These are phyloP conservation scores for Clathrospora elynae DNA, from an alignment of 2,329 filamentous ascomycete species.

Conservation along the genomic window DNA sequence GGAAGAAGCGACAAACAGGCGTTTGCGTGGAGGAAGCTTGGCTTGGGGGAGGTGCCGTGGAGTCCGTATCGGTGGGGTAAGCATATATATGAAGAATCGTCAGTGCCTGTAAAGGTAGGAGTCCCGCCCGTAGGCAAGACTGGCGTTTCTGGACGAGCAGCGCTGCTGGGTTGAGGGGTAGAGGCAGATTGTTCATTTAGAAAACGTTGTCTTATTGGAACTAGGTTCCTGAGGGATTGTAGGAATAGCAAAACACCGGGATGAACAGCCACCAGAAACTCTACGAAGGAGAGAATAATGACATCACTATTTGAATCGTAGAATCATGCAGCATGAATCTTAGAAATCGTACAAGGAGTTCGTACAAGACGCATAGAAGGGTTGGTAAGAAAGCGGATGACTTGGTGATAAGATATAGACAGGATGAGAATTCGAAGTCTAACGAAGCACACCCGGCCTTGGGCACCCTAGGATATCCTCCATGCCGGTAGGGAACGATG, in stretches of 20 bases:
- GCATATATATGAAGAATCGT: no score
- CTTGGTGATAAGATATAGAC: constrained; percentile 31
- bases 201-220: constrained; percentile 19
- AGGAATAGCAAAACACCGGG: constrained; percentile 15
- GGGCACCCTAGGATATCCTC: constrained; percentile 41
- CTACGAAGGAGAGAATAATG: constrained; percentile 5
- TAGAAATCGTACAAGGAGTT: constrained; percentile 23
- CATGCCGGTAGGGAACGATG: constrained; percentile 39
- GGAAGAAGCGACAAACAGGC: no score
- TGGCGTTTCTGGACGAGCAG: no score
- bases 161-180: no score
- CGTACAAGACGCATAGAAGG: constrained; percentile 16
- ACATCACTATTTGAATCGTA: constrained; percentile 15
- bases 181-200: no score
- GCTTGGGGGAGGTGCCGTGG: no score
- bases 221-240: constrained; percentile 29
- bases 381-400: constrained; percentile 9
- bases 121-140: no score
- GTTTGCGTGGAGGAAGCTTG: no score
- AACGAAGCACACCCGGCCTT: constrained; percentile 42
- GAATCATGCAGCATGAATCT: constrained; percentile 31
- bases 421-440: constrained; percentile 48
- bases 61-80: no score
- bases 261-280: constrained; percentile 1
- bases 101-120: no score